phyloP scores from a whole-genome alignment of 106 monocot genomes.

The Cymbidium sinense region DNA sequence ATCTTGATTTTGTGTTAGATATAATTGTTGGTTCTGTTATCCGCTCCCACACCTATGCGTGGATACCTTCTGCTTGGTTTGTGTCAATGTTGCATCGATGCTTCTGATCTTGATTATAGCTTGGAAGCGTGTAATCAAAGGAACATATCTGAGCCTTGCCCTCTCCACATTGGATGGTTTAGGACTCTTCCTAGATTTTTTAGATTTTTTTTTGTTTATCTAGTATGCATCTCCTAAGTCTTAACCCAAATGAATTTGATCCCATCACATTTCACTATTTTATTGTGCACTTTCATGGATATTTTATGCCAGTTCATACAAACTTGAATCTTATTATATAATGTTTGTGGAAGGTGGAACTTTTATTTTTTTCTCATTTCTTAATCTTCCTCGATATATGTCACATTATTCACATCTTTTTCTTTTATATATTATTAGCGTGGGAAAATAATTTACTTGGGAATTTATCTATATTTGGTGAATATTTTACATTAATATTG shows the following conservation, averaged over 20 bases:
- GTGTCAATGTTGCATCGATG: not conserved
- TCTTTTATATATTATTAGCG: too few relatives aligned
- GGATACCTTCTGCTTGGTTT: not conserved
- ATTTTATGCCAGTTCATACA: too few relatives aligned
- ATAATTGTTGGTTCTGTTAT: not conserved
- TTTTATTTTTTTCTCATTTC: too few relatives aligned
- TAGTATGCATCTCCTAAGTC: not conserved
- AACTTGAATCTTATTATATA: too few relatives aligned
- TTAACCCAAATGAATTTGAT: not conserved
- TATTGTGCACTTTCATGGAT: too few relatives aligned
- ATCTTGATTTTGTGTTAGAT: not conserved
- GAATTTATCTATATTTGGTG: too few relatives aligned
- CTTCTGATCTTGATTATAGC: not conserved
- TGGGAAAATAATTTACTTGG: too few relatives aligned
- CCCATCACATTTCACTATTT: not conserved
- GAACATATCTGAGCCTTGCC: not conserved
- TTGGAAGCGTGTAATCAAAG: not conserved
- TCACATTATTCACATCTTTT: too few relatives aligned
- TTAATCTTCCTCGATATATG: too few relatives aligned
- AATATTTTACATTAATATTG: too few relatives aligned
- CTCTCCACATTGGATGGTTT: not conserved
- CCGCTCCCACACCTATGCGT: not conserved
- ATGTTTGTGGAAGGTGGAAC: too few relatives aligned
- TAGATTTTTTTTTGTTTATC: not conserved
- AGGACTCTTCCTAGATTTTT: not conserved